phyloP scores from a whole-genome alignment of 441 rosid genomes.

The Adansonia madagascariensis region DNA sequence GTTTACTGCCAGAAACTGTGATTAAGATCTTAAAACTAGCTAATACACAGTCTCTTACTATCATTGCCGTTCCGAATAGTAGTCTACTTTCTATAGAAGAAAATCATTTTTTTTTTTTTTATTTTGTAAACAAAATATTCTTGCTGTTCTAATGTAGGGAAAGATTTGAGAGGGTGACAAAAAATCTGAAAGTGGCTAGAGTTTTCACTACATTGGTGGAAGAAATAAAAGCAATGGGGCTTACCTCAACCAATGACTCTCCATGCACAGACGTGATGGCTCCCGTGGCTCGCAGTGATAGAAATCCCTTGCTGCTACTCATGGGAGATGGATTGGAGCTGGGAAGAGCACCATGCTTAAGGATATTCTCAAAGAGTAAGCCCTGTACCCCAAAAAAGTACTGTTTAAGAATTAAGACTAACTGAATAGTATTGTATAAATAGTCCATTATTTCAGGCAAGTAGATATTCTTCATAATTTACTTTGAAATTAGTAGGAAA shows the following conservation, averaged over 20 bases:
- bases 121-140: neutral
- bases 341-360: slow-evolving; percentile 97
- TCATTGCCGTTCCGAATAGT: neutral
- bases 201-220: slow-evolving; percentile 86
- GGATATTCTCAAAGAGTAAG: slow-evolving; percentile 92
- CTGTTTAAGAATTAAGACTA: neutral
- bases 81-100: neutral
- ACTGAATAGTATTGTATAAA: neutral
- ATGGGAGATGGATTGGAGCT: slow-evolving; percentile 99
- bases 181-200: slow-evolving; percentile 85
- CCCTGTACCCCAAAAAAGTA: neutral
- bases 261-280: slow-evolving; percentile 96
- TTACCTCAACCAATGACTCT: slow-evolving; percentile 69
- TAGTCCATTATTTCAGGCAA: neutral
- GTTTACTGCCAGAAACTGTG: neutral
- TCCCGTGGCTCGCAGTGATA: slow-evolving; percentile 84
- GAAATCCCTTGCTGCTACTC: slow-evolving; percentile 91
- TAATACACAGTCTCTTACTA: neutral
- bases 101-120: neutral
- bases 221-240: slow-evolving; percentile 95
- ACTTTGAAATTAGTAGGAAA: neutral
- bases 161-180: slow-evolving; percentile 82
- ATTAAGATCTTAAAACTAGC: slow-evolving; percentile 12
- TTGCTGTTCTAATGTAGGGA: slow-evolving; percentile 49
- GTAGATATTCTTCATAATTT: neutral